Evolutionary conservation across 768 basidiomycete genomes (phyloP), one percentile per base, ranked within the genome.

Genomic region (Hygrophorus pudorinus): DNA sequence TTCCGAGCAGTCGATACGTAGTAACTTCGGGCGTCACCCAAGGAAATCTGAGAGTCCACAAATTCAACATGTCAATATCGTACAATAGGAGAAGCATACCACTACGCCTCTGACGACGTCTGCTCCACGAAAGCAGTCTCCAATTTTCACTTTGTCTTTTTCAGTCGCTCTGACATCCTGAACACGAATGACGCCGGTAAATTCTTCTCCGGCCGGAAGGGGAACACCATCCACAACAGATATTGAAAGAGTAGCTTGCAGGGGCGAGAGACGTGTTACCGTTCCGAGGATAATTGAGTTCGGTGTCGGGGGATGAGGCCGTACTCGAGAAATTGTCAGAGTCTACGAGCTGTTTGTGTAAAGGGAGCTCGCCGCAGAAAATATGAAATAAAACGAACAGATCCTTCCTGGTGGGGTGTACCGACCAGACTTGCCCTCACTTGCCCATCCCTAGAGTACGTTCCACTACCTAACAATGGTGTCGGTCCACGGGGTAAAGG

Each of bases 121-220:
- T 11, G 92, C 90, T 0, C 88, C 87, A 18, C 91, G 73, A 60
- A 94, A 96, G 55, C 89, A 94, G 53, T 91, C 86, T 27, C 81
- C 79, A 48, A 93, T 85, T 64, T 85, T 90, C 47, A 93, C 76
- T 53, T 78, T 80, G 65, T 92, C 89, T 53, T 87, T 91, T 56
- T 92, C 90, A 1, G 90, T 92, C 10, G 85, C 84, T 43, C 92
- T 67, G 16, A 96, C 80, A 60, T 96, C 92, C 61, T 93, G 89
- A 4, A 73, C 69, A 28, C 92, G 79, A 51, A 96, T 87, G 16
- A 94, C 81, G 4, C 91, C 91, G 0, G 75, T 79, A 53, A 92
- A 94, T 53, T 94, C 91, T 59, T 93, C 90, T 21, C 88, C 86
- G 6, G 70, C 64, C 30, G 87, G 81, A 38, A 92, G 68, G 1